These are phyloP conservation scores for Talaromyces funiculosus DNA, from an alignment of 2,329 filamentous ascomycete genomes.

Conservation along the genomic window DNA sequence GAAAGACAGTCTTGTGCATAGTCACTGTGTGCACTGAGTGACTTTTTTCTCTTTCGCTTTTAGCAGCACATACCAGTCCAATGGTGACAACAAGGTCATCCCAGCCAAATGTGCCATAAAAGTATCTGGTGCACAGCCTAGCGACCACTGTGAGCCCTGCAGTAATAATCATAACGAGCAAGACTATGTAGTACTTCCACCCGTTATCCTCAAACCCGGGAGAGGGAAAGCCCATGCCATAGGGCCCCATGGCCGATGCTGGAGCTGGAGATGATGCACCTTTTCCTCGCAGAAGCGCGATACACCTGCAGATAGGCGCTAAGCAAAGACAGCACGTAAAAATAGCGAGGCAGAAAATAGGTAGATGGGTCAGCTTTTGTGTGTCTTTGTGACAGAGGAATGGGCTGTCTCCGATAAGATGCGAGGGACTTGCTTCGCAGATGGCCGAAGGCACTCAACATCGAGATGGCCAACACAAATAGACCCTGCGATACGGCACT, in stretches of 20 bases:
- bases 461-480: neutral
- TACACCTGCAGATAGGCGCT: too few relatives aligned
- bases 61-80: too few relatives aligned
- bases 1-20: too few relatives aligned
- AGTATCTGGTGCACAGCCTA: neutral
- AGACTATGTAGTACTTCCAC: slow-evolving; percentile 1
- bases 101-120: too few relatives aligned
- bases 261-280: neutral
- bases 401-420: neutral
- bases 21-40: too few relatives aligned
- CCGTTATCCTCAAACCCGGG: neutral
- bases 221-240: neutral
- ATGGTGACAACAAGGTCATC: too few relatives aligned
- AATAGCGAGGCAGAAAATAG: neutral
- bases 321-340: too few relatives aligned
- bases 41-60: too few relatives aligned
- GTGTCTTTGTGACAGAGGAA: neutral
- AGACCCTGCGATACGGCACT: neutral
- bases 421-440: neutral
- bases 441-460: neutral
- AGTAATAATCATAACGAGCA: neutral
- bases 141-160: neutral
- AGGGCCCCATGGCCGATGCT: neutral
- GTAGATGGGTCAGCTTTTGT: neutral
- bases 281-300: neutral